Conservation (phyloP, 2,329 filamentous ascomycete species). For the Myriosclerotinia duriaeana region DNA sequence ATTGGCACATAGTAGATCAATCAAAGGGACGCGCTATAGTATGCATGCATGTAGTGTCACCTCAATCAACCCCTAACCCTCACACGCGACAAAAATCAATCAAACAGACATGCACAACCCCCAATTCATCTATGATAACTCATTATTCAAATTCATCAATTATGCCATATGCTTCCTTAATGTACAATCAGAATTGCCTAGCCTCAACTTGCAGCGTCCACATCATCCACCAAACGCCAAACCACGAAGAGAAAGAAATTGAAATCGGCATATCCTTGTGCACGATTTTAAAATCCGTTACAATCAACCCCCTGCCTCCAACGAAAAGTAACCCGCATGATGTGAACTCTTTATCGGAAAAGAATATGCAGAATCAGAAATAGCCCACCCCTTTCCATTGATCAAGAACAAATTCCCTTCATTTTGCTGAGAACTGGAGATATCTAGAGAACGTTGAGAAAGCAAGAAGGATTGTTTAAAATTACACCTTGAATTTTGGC, state of each 20-base stretch:
- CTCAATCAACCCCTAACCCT: neutral
- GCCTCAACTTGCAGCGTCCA: neutral
- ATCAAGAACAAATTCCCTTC: neutral
- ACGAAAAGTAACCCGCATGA: neutral
- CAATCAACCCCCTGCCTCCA: neutral
- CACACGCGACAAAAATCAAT: neutral
- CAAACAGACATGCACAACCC: neutral
- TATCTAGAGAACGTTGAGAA: neutral
- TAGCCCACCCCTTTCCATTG: neutral
- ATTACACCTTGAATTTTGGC: constrained; percentile 12
- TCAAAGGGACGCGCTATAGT: neutral
- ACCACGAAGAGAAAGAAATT: constrained; percentile 3
- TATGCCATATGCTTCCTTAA: constrained; percentile 10
- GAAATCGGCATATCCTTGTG: constrained; percentile 22
- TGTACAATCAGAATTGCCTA: constrained; percentile 19
- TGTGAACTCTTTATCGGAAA: neutral
- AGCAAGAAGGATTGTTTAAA: constrained; percentile 5
- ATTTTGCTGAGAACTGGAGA: neutral
- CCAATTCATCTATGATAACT: neutral
- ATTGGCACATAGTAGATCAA: neutral
- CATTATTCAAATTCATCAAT: constrained; percentile 7
- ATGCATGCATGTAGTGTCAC: neutral
- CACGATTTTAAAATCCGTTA: constrained; percentile 24
- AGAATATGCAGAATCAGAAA: neutral
- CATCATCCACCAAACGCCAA: constrained; percentile 26